Conservation (phyloP, 768 basidiomycete species). For the Termitomyces bulborhizus region DNA sequence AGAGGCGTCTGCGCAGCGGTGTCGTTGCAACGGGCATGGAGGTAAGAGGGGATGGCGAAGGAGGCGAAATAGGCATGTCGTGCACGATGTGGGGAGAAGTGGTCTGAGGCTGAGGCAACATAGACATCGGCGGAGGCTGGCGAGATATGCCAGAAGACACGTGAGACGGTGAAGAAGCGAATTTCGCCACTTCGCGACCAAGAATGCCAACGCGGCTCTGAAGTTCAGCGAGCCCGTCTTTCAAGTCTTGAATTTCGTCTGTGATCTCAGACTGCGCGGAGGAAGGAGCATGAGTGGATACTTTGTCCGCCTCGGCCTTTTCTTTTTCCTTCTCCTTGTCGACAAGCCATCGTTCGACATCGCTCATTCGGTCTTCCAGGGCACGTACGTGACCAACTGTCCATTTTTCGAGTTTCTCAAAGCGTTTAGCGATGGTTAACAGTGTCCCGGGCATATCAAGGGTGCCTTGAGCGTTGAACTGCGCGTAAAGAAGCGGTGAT, state of each 20-base stretch:
- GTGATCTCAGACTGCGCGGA: slow-evolving; percentile 20
- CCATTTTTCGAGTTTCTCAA: slow-evolving; percentile 89
- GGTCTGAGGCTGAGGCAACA: slow-evolving; percentile 40
- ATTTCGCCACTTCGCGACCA: slow-evolving; percentile 74
- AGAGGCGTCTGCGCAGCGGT: slow-evolving; percentile 30
- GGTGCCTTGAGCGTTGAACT: slow-evolving; percentile 65
- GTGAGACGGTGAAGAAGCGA: slow-evolving; percentile 47
- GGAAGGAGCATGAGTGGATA: slow-evolving; percentile 12
- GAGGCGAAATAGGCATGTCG: slow-evolving; percentile 19
- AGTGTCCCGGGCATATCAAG: slow-evolving; percentile 73
- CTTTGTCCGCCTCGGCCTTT: slow-evolving; percentile 13
- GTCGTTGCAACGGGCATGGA: slow-evolving; percentile 11
- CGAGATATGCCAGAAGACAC: slow-evolving; percentile 47
- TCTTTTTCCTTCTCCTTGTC: slow-evolving; percentile 74
- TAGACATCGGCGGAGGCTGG: slow-evolving; percentile 37
- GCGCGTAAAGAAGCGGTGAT: slow-evolving; percentile 68
- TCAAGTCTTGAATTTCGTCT: slow-evolving; percentile 45
- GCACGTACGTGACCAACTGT: slow-evolving; percentile 85
- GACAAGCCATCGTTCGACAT: slow-evolving; percentile 87
- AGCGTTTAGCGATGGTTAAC: slow-evolving; percentile 68
- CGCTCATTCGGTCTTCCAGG: slow-evolving; percentile 86
- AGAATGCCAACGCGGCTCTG: slow-evolving; percentile 70
- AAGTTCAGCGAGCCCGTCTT: slow-evolving; percentile 66
- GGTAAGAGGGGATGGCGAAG: slow-evolving; percentile 11
- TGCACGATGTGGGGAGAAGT: slow-evolving; percentile 39